Evolutionary conservation across 768 basidiomycete species (phyloP).

Genomic region (Suillus ampliporus): DNA sequence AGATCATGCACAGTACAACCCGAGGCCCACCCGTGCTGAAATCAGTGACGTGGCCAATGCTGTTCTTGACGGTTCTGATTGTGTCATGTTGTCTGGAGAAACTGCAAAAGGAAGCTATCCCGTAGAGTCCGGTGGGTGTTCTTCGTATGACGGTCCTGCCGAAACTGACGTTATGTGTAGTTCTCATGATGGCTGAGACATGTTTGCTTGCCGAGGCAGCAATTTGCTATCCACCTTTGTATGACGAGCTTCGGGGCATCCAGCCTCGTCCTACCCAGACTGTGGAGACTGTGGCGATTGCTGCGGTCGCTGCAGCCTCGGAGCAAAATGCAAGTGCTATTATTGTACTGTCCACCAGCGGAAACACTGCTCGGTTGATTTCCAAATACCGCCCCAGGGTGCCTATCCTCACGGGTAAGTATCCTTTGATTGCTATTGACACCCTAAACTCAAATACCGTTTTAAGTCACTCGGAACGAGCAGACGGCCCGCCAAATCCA

Average conservation of each 20-base stretch:
- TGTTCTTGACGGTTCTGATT: constrained; percentile 97
- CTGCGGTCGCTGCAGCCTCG: constrained; percentile 92
- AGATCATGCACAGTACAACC: constrained; percentile 78
- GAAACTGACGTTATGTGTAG: constrained; percentile 43
- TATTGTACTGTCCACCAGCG: constrained; percentile 94
- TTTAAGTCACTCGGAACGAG: constrained; percentile 89
- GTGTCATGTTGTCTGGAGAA: constrained; percentile 99
- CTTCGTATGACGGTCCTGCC: neutral
- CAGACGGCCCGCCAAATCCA: constrained; percentile 97
- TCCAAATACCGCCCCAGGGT: constrained; percentile 95
- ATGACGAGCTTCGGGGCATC: constrained; percentile 82
- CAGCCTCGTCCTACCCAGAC: constrained; percentile 92
- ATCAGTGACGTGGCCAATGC: constrained; percentile 99
- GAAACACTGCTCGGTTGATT: constrained; percentile 92
- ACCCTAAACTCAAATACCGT: constrained; percentile 8
- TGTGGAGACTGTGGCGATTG: constrained; percentile 94
- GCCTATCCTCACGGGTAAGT: constrained; percentile 92
- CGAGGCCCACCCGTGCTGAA: constrained; percentile 97
- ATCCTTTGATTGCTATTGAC: neutral
- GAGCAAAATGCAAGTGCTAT: constrained; percentile 97
- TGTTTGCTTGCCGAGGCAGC: constrained; percentile 95
- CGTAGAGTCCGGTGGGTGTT: constrained; percentile 81
- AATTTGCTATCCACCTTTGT: constrained; percentile 93
- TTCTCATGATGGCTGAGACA: constrained; percentile 99
- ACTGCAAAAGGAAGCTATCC: constrained; percentile 98